Conservation (phyloP, 352 stramenopile species). For the Phytopythium aichiense region DNA sequence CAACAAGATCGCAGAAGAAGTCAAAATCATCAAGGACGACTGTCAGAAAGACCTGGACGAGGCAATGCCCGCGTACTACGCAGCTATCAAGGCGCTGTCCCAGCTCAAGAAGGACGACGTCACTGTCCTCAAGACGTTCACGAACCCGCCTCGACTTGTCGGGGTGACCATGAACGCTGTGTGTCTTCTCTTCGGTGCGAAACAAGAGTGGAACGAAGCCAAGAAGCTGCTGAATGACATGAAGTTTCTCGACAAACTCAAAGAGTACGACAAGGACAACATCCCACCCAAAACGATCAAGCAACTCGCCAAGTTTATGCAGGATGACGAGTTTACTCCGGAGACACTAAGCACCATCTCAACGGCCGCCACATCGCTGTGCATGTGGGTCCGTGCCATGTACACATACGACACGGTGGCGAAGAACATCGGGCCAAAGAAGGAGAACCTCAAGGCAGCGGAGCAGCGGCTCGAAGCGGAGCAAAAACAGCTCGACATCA, state of each 20-base stretch:
- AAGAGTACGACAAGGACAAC: slow-evolving; percentile 88
- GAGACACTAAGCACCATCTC: slow-evolving; percentile 89
- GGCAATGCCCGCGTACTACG: slow-evolving; percentile 91
- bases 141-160: slow-evolving; percentile 85
- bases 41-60: slow-evolving; percentile 92
- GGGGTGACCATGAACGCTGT: slow-evolving; percentile 92
- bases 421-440: slow-evolving; percentile 93
- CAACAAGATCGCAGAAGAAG: slow-evolving; percentile 89
- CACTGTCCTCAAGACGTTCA: slow-evolving; percentile 91
- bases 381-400: slow-evolving; percentile 94
- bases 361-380: slow-evolving; percentile 88
- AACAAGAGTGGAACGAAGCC: slow-evolving; percentile 90
- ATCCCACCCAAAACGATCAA: slow-evolving; percentile 85
- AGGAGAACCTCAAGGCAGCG: slow-evolving; percentile 84
- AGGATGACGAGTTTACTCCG: slow-evolving; percentile 88
- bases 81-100: slow-evolving; percentile 88
- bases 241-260: slow-evolving; percentile 89
- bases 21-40: slow-evolving; percentile 93
- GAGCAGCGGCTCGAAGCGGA: slow-evolving; percentile 86
- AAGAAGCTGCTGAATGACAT: slow-evolving; percentile 91
- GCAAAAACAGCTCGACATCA: slow-evolving; percentile 82
- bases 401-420: slow-evolving; percentile 93
- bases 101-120: slow-evolving; percentile 92
- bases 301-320: slow-evolving; percentile 89
- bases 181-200: slow-evolving; percentile 83